Conservation (phyloP, 2,329 filamentous ascomycete genomes). For the Dryadomyces quercivorus region DNA sequence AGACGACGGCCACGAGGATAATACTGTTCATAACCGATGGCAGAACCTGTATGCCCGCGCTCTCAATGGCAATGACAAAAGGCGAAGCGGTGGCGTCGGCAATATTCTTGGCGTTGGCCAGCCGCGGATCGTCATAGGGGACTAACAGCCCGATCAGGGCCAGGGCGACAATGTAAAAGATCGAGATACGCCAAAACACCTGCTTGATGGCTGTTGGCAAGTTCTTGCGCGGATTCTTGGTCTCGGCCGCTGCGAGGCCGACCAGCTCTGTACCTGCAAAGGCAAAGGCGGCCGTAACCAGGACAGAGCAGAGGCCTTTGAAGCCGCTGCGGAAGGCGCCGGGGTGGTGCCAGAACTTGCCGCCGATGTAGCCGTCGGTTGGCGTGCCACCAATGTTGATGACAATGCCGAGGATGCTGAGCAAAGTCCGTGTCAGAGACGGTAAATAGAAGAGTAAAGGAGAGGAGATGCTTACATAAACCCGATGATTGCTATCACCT, state of each 20-base stretch:
- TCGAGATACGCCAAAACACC: slow-evolving; percentile 51
- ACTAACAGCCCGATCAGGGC: slow-evolving; percentile 74
- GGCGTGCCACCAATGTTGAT: slow-evolving; percentile 73
- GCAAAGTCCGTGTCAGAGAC: not conserved
- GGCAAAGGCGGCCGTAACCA: slow-evolving; percentile 62
- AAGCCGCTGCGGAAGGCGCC: slow-evolving; percentile 78
- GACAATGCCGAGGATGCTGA: slow-evolving; percentile 69
- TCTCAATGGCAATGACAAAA: slow-evolving; percentile 84
- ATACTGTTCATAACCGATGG: slow-evolving; percentile 92
- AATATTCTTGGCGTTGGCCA: slow-evolving; percentile 45
- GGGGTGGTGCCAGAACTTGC: slow-evolving; percentile 61
- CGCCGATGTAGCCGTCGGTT: slow-evolving; percentile 66
- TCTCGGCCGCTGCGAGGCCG: slow-evolving; percentile 63
- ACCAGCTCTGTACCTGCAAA: slow-evolving; percentile 65
- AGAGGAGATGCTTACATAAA: slow-evolving; percentile 54
- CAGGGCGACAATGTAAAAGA: slow-evolving; percentile 82
- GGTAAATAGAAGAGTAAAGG: not conserved
- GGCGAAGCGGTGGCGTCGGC: slow-evolving; percentile 67
- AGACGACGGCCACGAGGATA: slow-evolving; percentile 80
- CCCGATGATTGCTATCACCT: slow-evolving; percentile 73
- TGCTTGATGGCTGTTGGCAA: slow-evolving; percentile 79
- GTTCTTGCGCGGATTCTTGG: slow-evolving; percentile 55
- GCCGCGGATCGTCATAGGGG: slow-evolving; percentile 52
- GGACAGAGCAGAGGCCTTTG: slow-evolving; percentile 60
- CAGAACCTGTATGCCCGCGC: slow-evolving; percentile 68